Percentiles rank a stretch among this genome's conserved stretches.
Conservation (phyloP, 306 rosid species). For the Rubus parviflorus region DNA sequence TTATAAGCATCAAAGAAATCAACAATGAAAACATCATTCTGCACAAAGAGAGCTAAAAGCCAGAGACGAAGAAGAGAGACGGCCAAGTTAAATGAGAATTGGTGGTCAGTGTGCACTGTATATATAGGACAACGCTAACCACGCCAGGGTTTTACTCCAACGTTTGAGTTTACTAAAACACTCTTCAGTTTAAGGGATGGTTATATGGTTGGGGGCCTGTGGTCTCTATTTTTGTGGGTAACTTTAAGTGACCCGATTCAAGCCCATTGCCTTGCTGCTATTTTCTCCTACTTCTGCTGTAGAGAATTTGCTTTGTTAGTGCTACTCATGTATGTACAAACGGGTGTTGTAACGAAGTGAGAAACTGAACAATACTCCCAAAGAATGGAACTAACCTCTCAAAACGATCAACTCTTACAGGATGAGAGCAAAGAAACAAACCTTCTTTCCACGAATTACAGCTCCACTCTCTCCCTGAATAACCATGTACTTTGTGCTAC, state of each 20-base stretch:
- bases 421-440: conserved; percentile 13
- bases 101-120: too few relatives aligned
- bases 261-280: neutral
- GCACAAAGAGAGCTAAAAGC: neutral
- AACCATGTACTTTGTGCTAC: conserved; percentile 82
- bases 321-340: neutral
- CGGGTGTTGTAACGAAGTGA: neutral
- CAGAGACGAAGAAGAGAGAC: neutral
- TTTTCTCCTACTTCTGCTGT: too few relatives aligned
- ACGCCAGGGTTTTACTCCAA: neutral
- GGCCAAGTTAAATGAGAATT: neutral
- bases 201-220: neutral
- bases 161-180: neutral
- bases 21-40: neutral
- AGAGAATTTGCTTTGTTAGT: too few relatives aligned
- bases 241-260: neutral
- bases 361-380: neutral
- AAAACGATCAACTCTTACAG: neutral
- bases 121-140: conserved; percentile 2
- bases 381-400: neutral
- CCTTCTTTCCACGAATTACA: conserved; percentile 93
- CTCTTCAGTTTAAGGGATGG: neutral
- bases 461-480: conserved; percentile 76
- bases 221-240: neutral
- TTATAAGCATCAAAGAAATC: too few relatives aligned